Evolutionary conservation across 768 basidiomycete species (phyloP).

Genomic region (Asterophora parasitica): DNA sequence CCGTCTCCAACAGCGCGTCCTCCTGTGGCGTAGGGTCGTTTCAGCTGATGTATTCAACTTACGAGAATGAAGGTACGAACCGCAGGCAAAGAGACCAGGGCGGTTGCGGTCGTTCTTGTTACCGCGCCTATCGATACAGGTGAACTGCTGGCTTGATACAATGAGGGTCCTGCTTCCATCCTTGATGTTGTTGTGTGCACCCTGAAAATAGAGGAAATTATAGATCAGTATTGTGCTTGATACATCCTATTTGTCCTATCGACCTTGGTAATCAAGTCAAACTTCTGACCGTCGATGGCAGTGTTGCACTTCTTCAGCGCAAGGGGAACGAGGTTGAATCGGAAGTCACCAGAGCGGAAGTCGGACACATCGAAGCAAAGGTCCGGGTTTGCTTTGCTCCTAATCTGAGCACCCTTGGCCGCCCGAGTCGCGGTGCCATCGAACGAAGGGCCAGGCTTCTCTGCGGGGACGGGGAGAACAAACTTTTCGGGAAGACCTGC

Average conservation of each 20-base stretch:
- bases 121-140: constrained; percentile 22
- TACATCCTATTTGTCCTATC: constrained; percentile 14
- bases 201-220: constrained; percentile 13
- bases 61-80: no score
- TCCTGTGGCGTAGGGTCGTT: constrained; percentile 10
- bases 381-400: constrained; percentile 18
- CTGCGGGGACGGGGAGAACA: constrained; percentile 15
- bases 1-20: constrained; percentile 25
- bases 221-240: constrained; percentile 16
- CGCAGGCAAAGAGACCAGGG: constrained; percentile 25
- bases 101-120: constrained; percentile 23
- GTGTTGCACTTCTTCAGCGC: constrained; percentile 23
- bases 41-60: no score
- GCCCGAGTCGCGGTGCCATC: constrained; percentile 21
- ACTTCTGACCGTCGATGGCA: constrained; percentile 25
- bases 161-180: constrained; percentile 23
- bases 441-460: constrained; percentile 19
- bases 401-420: constrained; percentile 18
- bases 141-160: constrained; percentile 26
- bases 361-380: constrained; percentile 27
- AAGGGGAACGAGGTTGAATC: constrained; percentile 29
- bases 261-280: constrained; percentile 27
- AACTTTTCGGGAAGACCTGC: constrained; percentile 13
- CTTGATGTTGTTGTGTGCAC: constrained; percentile 23
- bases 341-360: constrained; percentile 26